A percentile compares a stretch with the other conserved stretches of the same genome.
Evolutionary conservation across 2,329 filamentous ascomycete genomes (phyloP).

Genomic region (Malbranchea zuffiana): DNA sequence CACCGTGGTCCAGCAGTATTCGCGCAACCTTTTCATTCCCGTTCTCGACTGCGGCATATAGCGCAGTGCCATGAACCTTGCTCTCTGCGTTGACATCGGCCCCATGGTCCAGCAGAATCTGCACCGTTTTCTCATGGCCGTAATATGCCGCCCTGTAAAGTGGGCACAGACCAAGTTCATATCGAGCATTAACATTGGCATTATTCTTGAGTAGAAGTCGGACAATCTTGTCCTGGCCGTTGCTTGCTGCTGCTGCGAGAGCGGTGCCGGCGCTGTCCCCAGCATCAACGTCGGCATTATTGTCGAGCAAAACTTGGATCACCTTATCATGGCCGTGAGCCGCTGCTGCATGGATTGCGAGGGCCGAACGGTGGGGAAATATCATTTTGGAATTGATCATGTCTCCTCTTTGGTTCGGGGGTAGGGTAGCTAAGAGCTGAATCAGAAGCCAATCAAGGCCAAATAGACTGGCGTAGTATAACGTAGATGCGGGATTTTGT

Average conservation of each 20-base stretch:
- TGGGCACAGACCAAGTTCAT: neutral
- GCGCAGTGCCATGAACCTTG: too few relatives aligned
- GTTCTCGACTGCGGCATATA: neutral
- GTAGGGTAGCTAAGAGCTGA: neutral
- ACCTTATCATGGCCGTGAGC: neutral
- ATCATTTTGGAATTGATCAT: neutral
- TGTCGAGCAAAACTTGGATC: constrained; percentile 3
- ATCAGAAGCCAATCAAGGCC: neutral
- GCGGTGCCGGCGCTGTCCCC: neutral
- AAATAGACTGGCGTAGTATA: neutral
- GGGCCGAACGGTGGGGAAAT: neutral
- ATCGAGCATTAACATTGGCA: neutral
- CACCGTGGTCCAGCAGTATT: too few relatives aligned
- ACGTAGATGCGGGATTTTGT: neutral
- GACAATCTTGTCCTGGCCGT: neutral
- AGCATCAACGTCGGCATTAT: constrained; percentile 6
- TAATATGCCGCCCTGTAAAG: neutral
- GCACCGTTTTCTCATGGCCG: neutral
- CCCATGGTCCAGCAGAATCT: constrained; percentile 4
- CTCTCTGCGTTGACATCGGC: too few relatives aligned
- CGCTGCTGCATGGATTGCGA: constrained; percentile 1
- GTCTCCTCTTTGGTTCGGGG: neutral
- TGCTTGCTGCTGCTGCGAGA: neutral
- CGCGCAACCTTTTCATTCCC: neutral
- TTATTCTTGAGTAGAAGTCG: neutral